Conservation (phyloP, 2,329 filamentous ascomycete species). For the Arthrobotrys entomopaga region DNA sequence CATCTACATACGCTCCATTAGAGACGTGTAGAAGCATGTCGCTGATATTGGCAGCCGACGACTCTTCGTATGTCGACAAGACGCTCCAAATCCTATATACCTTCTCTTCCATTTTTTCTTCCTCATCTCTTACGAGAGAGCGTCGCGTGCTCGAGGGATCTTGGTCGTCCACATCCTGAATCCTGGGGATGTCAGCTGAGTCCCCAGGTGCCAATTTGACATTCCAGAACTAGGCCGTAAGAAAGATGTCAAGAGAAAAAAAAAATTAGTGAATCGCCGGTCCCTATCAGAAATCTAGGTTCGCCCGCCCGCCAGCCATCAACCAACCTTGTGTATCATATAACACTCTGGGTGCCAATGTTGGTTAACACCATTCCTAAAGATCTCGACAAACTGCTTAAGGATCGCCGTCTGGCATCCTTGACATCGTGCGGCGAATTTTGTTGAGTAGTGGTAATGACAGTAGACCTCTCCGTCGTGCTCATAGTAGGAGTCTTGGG, state of each 20-base stretch:
- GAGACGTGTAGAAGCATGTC: conserved; percentile 99
- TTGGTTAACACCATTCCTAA: conserved; percentile 95
- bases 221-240: conserved; percentile 79
- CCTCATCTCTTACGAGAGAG: conserved; percentile 80
- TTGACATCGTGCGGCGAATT: conserved; percentile 94
- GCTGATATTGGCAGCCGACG: conserved; percentile 95
- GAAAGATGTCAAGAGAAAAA: conserved; percentile 6
- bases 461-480: conserved; percentile 97
- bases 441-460: conserved; percentile 98
- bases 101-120: conserved; percentile 96
- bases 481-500: conserved; percentile 98
- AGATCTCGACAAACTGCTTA: conserved; percentile 99
- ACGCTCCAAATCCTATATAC: conserved; percentile 99
- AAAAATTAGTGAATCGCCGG: conserved; percentile 22
- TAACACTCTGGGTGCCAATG: conserved; percentile 99
- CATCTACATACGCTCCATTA: conserved; percentile 95
- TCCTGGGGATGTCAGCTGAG: conserved; percentile 64
- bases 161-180: conserved; percentile 58
- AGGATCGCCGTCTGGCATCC: conserved; percentile 96
- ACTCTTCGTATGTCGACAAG: conserved; percentile 95
- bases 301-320: conserved; percentile 8
- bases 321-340: conserved; percentile 87
- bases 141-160: conserved; percentile 75
- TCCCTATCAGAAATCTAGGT: background rate
- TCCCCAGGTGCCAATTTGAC: conserved; percentile 79